phyloP scores from a whole-genome alignment of 768 basidiomycete genomes.

The Kockovaella imperatae region DNA sequence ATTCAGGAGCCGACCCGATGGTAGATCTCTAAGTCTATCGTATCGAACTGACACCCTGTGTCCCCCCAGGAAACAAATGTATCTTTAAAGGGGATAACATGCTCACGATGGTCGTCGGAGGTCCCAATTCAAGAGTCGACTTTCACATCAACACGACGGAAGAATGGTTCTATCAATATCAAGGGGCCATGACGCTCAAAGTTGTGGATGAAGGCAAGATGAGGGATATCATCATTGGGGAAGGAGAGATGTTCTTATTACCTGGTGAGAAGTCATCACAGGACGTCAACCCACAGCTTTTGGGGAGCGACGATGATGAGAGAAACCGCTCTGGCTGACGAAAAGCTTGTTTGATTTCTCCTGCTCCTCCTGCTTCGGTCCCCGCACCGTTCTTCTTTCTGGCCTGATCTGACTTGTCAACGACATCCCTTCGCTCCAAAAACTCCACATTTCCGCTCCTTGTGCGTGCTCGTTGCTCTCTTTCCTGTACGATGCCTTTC shows the following conservation, averaged over 20 bases:
- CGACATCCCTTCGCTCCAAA: no score
- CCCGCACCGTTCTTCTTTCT: not conserved
- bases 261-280: no score
- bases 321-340: no score
- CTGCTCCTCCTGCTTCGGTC: not conserved
- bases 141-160: constrained; percentile 95
- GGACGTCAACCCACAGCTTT: not conserved
- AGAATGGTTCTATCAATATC: constrained; percentile 99
- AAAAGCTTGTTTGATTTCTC: not conserved
- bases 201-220: constrained; percentile 53
- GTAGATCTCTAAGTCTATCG: not conserved
- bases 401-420: no score
- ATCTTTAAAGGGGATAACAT: constrained; percentile 65
- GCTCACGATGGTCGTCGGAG: constrained; percentile 92
- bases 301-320: not conserved
- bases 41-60: not conserved
- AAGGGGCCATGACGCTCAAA: constrained; percentile 82
- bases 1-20: not conserved
- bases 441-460: no score
- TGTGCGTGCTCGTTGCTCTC: not conserved
- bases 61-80: constrained; percentile 37
- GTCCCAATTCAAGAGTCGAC: constrained; percentile 87
- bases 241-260: constrained; percentile 93
- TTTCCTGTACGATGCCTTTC: not conserved
- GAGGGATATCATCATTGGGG: constrained; percentile 76